Base-by-base conservation (phyloP, 1,139 yeast genomes). In the Pichia sp. region DNA sequence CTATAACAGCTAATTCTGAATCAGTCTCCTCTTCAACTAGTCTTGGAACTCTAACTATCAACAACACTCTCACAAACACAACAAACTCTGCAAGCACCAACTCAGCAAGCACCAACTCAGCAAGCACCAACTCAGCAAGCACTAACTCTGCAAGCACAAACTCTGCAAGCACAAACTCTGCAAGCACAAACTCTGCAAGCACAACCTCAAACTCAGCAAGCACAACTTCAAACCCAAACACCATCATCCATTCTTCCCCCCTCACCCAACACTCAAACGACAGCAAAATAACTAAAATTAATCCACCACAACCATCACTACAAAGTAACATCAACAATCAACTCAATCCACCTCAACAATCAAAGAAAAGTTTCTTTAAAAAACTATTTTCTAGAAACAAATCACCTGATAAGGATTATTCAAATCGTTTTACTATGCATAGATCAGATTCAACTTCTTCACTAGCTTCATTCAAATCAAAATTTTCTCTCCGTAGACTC, bases 61-160 rank as follows among this genome's bases (percentile, higher is more conserved):
- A 28, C 41, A 48, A 43, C 42, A 47, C 33, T n/a, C n/a, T n/a
- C n/a, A n/a, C n/a, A n/a, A n/a, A n/a, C n/a, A n/a, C n/a, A n/a
- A n/a, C n/a, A n/a, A n/a, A n/a, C n/a, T n/a, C n/a, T n/a, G n/a
- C n/a, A n/a, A n/a, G n/a, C n/a, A n/a, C n/a, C n/a, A n/a, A n/a
- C n/a, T n/a, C n/a, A n/a, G 20, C 49, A 34, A 31, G 44, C 28
- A 9, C 46, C 40, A 25, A 48, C 34, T 18, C 38, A 35, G 15
- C 37, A 32, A 15, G 35, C 26, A 23, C 38, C 33, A n/a, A 33
- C 19, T 3, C 11, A 32, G 20, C 49, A 34, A 31, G 44, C 28
- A 9, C 46, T 40, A 25, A 48, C 34, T 18, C 38, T 33, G 15
- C 37, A 32, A 15, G 35, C 26, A 23, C 38, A 33, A n/a, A n/a